These are phyloP conservation scores for Schwanniomyces pseudopolymorphus DNA, from an alignment of 805 yeast species.

Conservation along the genomic window DNA sequence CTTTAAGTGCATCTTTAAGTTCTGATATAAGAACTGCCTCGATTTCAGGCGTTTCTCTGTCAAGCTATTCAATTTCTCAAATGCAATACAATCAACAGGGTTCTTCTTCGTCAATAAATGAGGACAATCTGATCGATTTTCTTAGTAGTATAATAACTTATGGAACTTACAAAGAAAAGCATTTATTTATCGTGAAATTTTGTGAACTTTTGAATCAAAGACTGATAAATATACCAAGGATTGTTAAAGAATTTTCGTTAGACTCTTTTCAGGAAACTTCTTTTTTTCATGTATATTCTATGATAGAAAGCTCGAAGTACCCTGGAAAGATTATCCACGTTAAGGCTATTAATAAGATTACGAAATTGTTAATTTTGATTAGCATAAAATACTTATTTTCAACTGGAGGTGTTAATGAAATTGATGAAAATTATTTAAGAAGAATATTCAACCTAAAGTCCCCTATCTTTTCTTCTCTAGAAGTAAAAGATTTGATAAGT, in stretches of 20 bases:
- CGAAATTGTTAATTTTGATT: constrained; percentile 11
- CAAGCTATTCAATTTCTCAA: constrained; percentile 14
- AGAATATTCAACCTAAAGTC: constrained; percentile 7
- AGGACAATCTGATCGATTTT: constrained; percentile 6
- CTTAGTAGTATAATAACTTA: constrained; percentile 20
- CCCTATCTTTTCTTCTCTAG: constrained; percentile 3
- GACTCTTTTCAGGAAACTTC: constrained; percentile 4
- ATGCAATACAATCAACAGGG: neutral
- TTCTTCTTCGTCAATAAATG: neutral
- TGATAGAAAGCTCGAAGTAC: constrained; percentile 10
- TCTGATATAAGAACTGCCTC: constrained; percentile 19
- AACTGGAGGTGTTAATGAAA: constrained; percentile 15
- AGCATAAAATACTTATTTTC: constrained; percentile 14
- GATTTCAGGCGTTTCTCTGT: constrained; percentile 14
- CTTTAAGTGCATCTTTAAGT: constrained; percentile 21
- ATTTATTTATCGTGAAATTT: constrained; percentile 17
- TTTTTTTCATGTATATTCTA: constrained; percentile 8
- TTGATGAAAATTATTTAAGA: constrained; percentile 9
- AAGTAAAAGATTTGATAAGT: constrained; percentile 4
- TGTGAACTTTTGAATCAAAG: constrained; percentile 13
- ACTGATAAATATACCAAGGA: constrained; percentile 6
- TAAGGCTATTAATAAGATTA: constrained; percentile 12
- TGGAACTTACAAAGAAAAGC: constrained; percentile 33
- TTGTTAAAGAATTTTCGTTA: constrained; percentile 4
- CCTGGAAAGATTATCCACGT: constrained; percentile 18